Base-by-base conservation (phyloP, 179 eudicot genomes). In the Corrigiola litoralis region DNA sequence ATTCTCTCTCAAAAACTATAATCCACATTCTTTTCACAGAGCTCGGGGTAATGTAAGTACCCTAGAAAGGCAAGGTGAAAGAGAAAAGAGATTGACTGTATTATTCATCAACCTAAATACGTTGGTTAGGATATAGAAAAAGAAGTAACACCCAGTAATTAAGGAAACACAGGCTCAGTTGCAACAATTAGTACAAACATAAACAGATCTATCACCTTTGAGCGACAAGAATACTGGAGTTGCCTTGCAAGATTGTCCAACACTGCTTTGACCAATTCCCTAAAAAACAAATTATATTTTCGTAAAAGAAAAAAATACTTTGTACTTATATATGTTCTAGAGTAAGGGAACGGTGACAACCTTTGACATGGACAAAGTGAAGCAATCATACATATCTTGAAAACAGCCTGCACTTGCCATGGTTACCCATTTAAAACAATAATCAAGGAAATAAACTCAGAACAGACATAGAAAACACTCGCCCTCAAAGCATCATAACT, bases 311-410 rank as follows among this genome's bases (percentile, higher is more conserved):
- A 16, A n/a, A 24, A 34, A 61, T 21, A 18, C 50, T 24, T 16
- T 14, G 2, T 6, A 46, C 45, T 17, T 21, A 58, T 14, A 52
- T 27, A 40, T n/a, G 41, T 25, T 36, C 36, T 40, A 33, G 63
- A 69, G 49, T 13, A 54, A 62, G 68, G 51, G 36, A 53, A 27
- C 47, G 62, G 31, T 11, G 25, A 46, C 20, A 75, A 87, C 99
- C 99, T 84, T 71, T 82, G 94, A 77, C 82, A 75, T 33, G 89
- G 84, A 80, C 87, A 80, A 77, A 79, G 82, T 36, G 99, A 90
- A 72, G 92, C 79, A 72, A 90, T 71, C 65, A 69, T 90, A 71
- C 94, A 88, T 51, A 94, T 82, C 85, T 81, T 83, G 70, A 86
- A 94, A 75, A 88, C 87, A 38, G 87, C 99, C 99, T 94, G 89